Evolutionary conservation across 2,329 filamentous ascomycete species (phyloP), one percentile per base, ranked within the genome.

Genomic region (Stachybotrys elegans): DNA sequence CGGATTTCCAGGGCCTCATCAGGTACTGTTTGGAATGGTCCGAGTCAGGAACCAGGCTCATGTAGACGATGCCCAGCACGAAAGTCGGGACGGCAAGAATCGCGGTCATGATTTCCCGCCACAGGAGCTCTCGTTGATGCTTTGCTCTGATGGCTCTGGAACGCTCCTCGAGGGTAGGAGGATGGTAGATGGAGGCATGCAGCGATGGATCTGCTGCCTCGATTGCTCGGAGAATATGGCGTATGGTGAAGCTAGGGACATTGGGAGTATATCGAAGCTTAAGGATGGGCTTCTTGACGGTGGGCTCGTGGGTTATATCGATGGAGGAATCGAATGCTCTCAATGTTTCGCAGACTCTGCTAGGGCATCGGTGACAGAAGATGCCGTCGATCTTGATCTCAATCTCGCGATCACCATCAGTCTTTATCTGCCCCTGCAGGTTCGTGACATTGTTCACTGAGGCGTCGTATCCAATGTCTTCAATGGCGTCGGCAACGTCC

Each of bases 21-120:
- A 94, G 67, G 53, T 79, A 88, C 49, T 71, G 69, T 45, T 82
- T 81, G 12, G 73, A 72, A 0, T 64, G 51, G 52, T 90, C 76
- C 2, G 72, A 64, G 14, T 57, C 62, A 0, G 83, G 70, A 0
- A 95, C 75, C 1, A 96, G 73, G 48, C 79, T 88, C 91, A 95
- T 96, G 67, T 88, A 95, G 2, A 95, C 82, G 43, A 96, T 88
- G 4, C 92, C 91, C 31, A 96, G 81, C 41, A 95, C 61, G 54
- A 96, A 91, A 0, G 88, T 88, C 2, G 92, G 91, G 36, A 96
- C 83, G 17, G 86, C 83, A 6, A 86, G 69, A 21, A 84, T 55
- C 22, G 85, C 63, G 1, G 88, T 84, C 44, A 94, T 72, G 2
- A 86, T 58, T 14, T 89, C 75, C n/a, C 91, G 83, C 47, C 78